Conservation (phyloP, 2,329 filamentous ascomycete species). For the Aspergillus versicolor region DNA sequence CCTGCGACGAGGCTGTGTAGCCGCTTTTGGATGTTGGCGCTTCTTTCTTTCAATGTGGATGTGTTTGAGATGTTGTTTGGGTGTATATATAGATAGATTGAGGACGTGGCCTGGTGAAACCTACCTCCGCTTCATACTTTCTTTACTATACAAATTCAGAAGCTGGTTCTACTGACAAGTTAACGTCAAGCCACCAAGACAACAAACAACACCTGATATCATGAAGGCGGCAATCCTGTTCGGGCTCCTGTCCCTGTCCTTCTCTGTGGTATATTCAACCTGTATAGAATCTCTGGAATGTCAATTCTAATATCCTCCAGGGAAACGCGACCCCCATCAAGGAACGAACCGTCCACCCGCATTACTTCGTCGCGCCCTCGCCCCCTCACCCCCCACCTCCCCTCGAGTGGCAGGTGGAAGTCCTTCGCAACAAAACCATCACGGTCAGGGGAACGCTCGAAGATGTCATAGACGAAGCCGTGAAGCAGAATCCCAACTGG, state of each 20-base stretch:
- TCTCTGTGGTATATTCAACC: neutral
- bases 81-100: neutral
- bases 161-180: neutral
- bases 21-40: neutral
- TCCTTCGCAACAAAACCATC: neutral
- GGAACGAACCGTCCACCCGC: neutral
- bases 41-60: neutral
- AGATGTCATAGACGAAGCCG: neutral
- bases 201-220: neutral
- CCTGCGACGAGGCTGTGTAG: neutral
- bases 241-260: neutral
- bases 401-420: neutral
- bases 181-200: neutral
- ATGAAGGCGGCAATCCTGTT: neutral
- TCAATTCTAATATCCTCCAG: neutral
- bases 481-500: neutral
- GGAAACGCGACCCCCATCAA: neutral
- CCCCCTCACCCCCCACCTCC: too few relatives aligned
- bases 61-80: neutral
- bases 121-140: neutral
- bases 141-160: neutral
- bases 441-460: neutral
- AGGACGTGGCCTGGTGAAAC: neutral
- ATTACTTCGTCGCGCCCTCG: neutral
- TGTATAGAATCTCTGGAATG: neutral